These are phyloP conservation scores for Singerocomus rubriflavus DNA, from an alignment of 1,284 basidiomycete species.

Conservation along the genomic window DNA sequence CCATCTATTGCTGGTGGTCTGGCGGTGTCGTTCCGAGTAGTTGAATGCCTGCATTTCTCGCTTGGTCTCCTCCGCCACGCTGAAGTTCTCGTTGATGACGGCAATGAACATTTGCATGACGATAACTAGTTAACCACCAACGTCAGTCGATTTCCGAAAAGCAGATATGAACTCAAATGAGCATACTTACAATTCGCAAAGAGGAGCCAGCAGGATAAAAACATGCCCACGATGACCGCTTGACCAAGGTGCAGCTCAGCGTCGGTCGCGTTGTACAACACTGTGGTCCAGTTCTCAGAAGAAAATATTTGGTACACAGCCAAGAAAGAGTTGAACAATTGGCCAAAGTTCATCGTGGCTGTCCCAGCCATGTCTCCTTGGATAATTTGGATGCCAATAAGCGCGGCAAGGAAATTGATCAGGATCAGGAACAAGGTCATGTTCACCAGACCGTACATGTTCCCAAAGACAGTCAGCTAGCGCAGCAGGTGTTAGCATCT, in stretches of 20 bases:
- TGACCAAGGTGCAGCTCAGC: constrained; percentile 72
- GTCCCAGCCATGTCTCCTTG: constrained; percentile 73
- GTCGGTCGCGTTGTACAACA: constrained; percentile 70
- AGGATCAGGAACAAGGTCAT: constrained; percentile 92
- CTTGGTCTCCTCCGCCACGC: constrained; percentile 90
- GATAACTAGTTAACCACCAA: constrained; percentile 60
- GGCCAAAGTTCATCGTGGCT: constrained; percentile 77
- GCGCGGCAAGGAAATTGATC: constrained; percentile 84
- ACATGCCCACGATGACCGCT: constrained; percentile 70
- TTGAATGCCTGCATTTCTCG: constrained; percentile 76
- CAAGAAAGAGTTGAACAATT: constrained; percentile 86
- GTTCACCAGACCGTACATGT: constrained; percentile 88
- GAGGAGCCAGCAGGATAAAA: constrained; percentile 85
- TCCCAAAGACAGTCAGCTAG: constrained; percentile 87
- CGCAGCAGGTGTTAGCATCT: constrained; percentile 10
- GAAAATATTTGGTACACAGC: constrained; percentile 92
- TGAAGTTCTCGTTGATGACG: constrained; percentile 97
- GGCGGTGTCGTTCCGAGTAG: constrained; percentile 58
- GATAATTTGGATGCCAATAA: constrained; percentile 74
- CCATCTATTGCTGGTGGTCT: constrained; percentile 61
- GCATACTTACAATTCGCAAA: constrained; percentile 82
- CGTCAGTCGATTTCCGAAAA: constrained; percentile 5
- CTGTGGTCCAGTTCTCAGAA: constrained; percentile 91
- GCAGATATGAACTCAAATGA: not conserved
- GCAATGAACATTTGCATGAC: constrained; percentile 98